Base-by-base conservation (phyloP, 345 rosid genomes). In the Microthlaspi erraticum region DNA sequence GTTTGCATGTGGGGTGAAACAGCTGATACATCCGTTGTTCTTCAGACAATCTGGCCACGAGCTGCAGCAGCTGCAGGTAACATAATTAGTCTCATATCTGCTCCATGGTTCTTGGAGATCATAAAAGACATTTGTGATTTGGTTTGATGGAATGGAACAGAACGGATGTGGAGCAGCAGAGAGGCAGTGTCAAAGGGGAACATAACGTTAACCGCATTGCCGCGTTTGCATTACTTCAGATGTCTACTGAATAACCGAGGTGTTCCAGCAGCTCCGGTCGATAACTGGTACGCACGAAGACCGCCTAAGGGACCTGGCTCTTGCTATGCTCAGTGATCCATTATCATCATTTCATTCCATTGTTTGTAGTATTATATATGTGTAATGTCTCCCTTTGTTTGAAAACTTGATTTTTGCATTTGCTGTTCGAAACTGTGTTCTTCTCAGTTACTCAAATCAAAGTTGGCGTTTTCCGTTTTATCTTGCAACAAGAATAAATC, bases 1-100 rank as follows among this genome's bases (percentile, higher is more conserved):
- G 99, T 89, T 75, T 91, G 99, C 78, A 89, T 89, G 96, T 88
- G 97, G 99, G 88, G 81, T 9, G 97, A 94, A 84, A 83, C 81
- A 59, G 84, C 89, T 26, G 99, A 94, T 70, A 60, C 97, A 14
- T 94, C 99, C 3, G 82, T 79, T 72, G 83, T 94, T 65, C 91
- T 84, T 76, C 95, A 88, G 70, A 92, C 95, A 6, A 87, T 92
- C 77, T 92, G 98, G 98, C 98, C 98, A 17, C 90, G 96, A 39
- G 94, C 98, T 48, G 95, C 95, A 1, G 89, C 95, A 8, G 91
- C 95, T 61, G 93, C 97, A 73, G 97, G 97, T 88, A 76, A 60
- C 18, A 1, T 37, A 9, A 14, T 49, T 49, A 11, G 60, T 59
- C 34, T 50, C n/a, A 12, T 26, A 42, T n/a, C n/a, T n/a, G n/a